A percentile compares a stretch with the other conserved stretches of the same genome.
These are phyloP conservation scores for Saccharomycopsis sp. DNA, from an alignment of 805 yeast genomes.

Conservation along the genomic window DNA sequence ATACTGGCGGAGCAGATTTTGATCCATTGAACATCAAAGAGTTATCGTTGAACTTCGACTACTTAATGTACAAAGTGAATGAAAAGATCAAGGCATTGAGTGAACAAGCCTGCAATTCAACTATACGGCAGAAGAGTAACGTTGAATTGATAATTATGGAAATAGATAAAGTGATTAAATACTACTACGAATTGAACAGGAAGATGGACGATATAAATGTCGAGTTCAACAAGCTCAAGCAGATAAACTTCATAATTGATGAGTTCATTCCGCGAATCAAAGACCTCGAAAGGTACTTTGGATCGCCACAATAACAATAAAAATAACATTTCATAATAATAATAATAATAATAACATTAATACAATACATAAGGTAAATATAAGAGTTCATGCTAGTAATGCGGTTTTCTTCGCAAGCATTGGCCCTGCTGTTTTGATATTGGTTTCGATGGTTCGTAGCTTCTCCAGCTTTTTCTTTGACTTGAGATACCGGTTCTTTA, in stretches of 20 bases:
- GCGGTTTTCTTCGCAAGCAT: not conserved
- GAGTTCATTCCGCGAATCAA: slow-evolving; percentile 37
- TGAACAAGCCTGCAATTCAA: slow-evolving; percentile 32
- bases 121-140: slow-evolving; percentile 25
- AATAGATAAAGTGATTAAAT: slow-evolving; percentile 36
- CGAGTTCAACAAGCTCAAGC: slow-evolving; percentile 48
- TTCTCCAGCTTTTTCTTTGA: slow-evolving; percentile 10
- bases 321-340: too few species aligned
- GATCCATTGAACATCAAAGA: slow-evolving; percentile 61
- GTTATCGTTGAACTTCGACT: slow-evolving; percentile 57
- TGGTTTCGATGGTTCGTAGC: not conserved
- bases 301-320: not conserved
- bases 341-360: not conserved
- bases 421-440: not conserved
- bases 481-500: slow-evolving; percentile 24
- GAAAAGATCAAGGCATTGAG: slow-evolving; percentile 47
- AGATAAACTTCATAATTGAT: slow-evolving; percentile 35
- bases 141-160: slow-evolving; percentile 24
- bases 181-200: slow-evolving; percentile 34
- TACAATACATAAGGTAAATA: not conserved
- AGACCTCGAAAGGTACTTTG: slow-evolving; percentile 31
- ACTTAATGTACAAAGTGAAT: slow-evolving; percentile 53
- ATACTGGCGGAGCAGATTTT: slow-evolving; percentile 10
- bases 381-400: not conserved
- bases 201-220: slow-evolving; percentile 46